Evolutionary conservation across 768 basidiomycete genomes (phyloP).

Genomic region (Mycena latifolia): DNA sequence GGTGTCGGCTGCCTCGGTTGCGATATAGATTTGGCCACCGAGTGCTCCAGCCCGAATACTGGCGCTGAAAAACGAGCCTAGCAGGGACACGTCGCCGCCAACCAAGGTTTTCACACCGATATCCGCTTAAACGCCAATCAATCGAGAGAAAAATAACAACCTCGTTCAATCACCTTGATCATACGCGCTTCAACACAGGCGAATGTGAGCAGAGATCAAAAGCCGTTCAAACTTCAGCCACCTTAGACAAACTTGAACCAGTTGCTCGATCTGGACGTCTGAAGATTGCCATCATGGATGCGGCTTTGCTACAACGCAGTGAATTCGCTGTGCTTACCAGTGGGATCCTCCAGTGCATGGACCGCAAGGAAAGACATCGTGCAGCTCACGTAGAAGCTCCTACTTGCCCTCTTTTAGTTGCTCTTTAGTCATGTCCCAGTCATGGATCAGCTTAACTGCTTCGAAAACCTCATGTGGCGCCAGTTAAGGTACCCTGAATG

Average conservation of each 20-base stretch:
- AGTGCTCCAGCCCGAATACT: conserved; percentile 29
- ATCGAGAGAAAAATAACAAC: background rate
- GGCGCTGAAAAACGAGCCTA: conserved; percentile 27
- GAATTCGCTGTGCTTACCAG: background rate
- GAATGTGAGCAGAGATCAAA: too few relatives aligned
- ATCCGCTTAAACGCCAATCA: conserved; percentile 15
- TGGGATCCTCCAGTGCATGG: conserved; percentile 22
- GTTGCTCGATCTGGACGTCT: conserved; percentile 31
- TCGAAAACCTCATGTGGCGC: conserved; percentile 24
- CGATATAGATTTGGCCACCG: conserved; percentile 28
- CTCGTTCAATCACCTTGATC: conserved; percentile 6
- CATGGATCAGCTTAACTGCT: conserved; percentile 13
- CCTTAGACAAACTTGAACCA: conserved; percentile 28
- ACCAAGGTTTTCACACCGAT: conserved; percentile 22
- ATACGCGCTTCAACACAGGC: conserved; percentile 8
- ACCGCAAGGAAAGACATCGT: conserved; percentile 20
- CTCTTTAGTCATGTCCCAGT: background rate
- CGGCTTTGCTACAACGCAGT: conserved; percentile 4
- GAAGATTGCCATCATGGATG: background rate
- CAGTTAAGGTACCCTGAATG: conserved; percentile 24
- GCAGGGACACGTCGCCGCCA: conserved; percentile 24
- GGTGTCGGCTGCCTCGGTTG: conserved; percentile 30
- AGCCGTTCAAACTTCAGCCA: too few relatives aligned
- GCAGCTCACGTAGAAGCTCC: background rate
- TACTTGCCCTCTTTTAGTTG: background rate